Evolutionary conservation across 169 alveolate species (phyloP).

Genomic region (Plasmodium berghei): DNA sequence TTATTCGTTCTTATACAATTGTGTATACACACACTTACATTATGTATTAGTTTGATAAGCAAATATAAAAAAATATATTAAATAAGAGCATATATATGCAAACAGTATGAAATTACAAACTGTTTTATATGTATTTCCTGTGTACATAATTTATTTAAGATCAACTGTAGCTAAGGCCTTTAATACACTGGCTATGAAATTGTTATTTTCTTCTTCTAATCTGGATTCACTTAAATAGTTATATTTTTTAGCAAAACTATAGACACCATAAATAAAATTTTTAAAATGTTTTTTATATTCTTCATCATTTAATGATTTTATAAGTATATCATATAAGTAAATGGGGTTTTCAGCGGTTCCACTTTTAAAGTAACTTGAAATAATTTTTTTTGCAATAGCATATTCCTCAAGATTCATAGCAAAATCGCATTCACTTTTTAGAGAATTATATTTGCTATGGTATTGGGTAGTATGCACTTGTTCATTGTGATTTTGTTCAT

Average conservation of each 20-base stretch:
- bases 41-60: neutral
- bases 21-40: neutral
- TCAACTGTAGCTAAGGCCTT: neutral
- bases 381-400: conserved; percentile 1
- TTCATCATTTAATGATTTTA: conserved; percentile 3
- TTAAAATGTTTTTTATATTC: conserved; percentile 2
- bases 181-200: neutral
- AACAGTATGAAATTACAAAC: too few relatives aligned
- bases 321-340: neutral
- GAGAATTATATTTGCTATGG: neutral
- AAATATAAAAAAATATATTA: too few relatives aligned
- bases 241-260: conserved; percentile 6
- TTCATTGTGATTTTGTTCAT: neutral
- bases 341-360: neutral
- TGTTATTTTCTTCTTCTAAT: neutral
- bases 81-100: too few relatives aligned
- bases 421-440: neutral
- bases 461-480: neutral
- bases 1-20: neutral
- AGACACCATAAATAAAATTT: conserved; percentile 13
- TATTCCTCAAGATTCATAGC: neutral
- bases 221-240: neutral
- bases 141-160: neutral
- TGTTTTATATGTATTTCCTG: neutral
- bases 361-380: neutral